Percentiles rank a stretch among this genome's conserved stretches.
Conservation (phyloP, 768 basidiomycete genomes). For the Phylloporus scabripes region DNA sequence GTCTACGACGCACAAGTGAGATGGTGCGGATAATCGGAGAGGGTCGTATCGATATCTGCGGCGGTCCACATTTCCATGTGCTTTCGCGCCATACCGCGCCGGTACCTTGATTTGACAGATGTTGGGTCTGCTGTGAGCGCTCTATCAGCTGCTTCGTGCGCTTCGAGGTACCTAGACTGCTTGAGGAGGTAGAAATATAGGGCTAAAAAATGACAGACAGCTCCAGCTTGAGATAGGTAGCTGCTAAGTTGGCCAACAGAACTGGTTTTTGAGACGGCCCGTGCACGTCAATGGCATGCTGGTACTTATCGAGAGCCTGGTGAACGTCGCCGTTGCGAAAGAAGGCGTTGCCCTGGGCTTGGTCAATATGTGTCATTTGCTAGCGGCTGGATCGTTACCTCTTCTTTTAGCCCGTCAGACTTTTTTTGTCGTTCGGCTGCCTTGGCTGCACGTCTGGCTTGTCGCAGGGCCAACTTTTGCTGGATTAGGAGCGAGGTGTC, state of each 20-base stretch:
- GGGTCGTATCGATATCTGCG: constrained; percentile 21
- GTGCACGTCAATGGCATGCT: constrained; percentile 34
- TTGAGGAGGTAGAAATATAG: not conserved
- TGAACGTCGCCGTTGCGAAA: constrained; percentile 36
- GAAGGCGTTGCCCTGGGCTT: constrained; percentile 38
- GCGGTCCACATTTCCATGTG: constrained; percentile 15
- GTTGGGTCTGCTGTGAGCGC: constrained; percentile 29
- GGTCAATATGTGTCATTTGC: not conserved
- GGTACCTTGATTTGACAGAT: constrained; percentile 32
- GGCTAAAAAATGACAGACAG: constrained; percentile 22
- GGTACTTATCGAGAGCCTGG: constrained; percentile 38
- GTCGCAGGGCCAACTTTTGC: constrained; percentile 5
- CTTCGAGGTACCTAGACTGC: constrained; percentile 22
- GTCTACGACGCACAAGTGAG: constrained; percentile 17
- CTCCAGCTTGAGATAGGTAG: constrained; percentile 38
- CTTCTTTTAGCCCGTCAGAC: constrained; percentile 28
- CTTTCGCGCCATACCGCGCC: constrained; percentile 32
- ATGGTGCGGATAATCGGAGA: no score
- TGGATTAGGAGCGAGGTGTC: not conserved
- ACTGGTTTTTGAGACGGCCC: constrained; percentile 30
- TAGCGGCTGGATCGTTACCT: constrained; percentile 12
- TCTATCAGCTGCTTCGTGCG: constrained; percentile 24
- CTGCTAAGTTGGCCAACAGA: constrained; percentile 39
- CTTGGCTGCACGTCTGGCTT: constrained; percentile 15
- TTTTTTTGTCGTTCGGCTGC: constrained; percentile 13